Percentiles rank a stretch among this genome's conserved stretches.
Evolutionary conservation across 805 yeast genomes (phyloP).

Genomic region (Middelhovenomyces tepae): DNA sequence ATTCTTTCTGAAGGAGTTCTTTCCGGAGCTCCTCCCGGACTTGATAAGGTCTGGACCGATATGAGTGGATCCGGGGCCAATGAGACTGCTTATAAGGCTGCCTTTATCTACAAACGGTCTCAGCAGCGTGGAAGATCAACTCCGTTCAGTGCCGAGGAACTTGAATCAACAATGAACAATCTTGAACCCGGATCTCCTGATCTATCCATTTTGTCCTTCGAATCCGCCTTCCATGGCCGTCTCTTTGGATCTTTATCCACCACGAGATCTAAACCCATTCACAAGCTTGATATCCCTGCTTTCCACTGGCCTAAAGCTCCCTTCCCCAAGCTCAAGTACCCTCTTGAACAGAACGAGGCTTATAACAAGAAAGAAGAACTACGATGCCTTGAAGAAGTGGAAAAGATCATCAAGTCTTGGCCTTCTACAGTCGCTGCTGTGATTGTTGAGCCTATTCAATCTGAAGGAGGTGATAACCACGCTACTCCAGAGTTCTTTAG

Average conservation of each 20-base stretch:
- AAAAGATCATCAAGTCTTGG: conserved; percentile 59
- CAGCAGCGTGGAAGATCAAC: conserved; percentile 53
- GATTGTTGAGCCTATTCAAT: conserved; percentile 84
- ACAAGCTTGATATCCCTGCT: conserved; percentile 79
- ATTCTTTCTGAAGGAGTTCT: conserved; percentile 49
- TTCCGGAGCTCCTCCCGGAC: conserved; percentile 72
- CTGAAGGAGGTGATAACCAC: conserved; percentile 90
- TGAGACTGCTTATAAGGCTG: conserved; percentile 84
- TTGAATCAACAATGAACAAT: conserved; percentile 66
- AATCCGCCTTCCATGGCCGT: conserved; percentile 90
- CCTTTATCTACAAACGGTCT: conserved; percentile 70
- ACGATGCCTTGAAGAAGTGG: conserved; percentile 71
- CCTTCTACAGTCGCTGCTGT: conserved; percentile 71
- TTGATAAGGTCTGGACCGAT: conserved; percentile 67
- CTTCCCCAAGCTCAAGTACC: conserved; percentile 78
- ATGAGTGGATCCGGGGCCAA: conserved; percentile 83
- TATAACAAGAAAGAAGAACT: conserved; percentile 71
- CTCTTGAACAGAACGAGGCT: conserved; percentile 57
- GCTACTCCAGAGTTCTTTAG: conserved; percentile 73
- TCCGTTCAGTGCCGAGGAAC: conserved; percentile 56
- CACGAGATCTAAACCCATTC: conserved; percentile 91
- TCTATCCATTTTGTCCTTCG: conserved; percentile 76
- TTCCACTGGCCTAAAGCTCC: conserved; percentile 97
- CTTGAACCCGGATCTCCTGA: conserved; percentile 84
- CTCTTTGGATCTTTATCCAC: conserved; percentile 84